phyloP scores from a whole-genome alignment of 352 stramenopile genomes.

The Pythium dissimile region DNA sequence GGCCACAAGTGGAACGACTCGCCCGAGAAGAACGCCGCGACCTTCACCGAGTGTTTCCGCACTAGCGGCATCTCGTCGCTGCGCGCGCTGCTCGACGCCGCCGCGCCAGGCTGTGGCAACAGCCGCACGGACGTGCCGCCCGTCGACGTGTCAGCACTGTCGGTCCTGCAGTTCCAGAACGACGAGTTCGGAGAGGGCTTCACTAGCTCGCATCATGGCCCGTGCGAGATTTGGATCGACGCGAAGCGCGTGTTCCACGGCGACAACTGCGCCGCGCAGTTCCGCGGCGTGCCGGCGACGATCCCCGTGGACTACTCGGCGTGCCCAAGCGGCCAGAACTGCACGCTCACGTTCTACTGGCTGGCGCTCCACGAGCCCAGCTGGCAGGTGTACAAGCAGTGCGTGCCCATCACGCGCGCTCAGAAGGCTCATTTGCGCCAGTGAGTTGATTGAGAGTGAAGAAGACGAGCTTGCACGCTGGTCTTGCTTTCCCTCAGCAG shows the following conservation, averaged over 20 bases:
- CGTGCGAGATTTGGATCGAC: conserved; percentile 42
- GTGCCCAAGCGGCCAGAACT: conserved; percentile 20
- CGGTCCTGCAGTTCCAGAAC: conserved; percentile 30
- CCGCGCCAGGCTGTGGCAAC: conserved; percentile 26
- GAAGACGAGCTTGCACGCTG: background rate
- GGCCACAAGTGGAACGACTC: conserved; percentile 35
- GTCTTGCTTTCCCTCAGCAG: no score
- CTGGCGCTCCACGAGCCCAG: conserved; percentile 28
- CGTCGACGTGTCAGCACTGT: conserved; percentile 24
- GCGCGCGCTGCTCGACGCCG: conserved; percentile 21
- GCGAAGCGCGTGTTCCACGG: conserved; percentile 26
- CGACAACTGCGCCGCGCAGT: conserved; percentile 33
- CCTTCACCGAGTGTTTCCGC: conserved; percentile 26
- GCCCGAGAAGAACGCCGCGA: conserved; percentile 25
- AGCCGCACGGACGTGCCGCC: conserved; percentile 28
- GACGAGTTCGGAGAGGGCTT: conserved; percentile 34
- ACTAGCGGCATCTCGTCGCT: conserved; percentile 18
- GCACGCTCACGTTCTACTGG: conserved; percentile 33
- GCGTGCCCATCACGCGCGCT: conserved; percentile 15
- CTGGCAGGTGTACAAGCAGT: conserved; percentile 38
- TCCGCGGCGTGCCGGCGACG: conserved; percentile 17
- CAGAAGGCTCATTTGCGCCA: conserved; percentile 13
- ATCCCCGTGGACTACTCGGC: conserved; percentile 29
- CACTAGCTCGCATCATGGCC: conserved; percentile 32
- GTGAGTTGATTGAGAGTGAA: background rate